Evolutionary conservation across 257 asterid genomes (phyloP).

Genomic region (Solanum pinnatisectum): DNA sequence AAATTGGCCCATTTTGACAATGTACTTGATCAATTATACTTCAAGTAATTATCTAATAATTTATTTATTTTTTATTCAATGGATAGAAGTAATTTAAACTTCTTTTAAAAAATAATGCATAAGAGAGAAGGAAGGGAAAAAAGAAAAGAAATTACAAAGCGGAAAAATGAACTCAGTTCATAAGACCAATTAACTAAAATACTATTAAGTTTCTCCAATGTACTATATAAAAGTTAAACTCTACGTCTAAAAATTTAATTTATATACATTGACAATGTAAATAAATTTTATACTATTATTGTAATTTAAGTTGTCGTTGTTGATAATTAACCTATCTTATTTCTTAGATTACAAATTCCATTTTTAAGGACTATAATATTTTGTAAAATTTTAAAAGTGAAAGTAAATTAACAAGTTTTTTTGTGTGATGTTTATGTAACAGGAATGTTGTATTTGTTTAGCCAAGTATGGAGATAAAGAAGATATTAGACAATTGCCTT

Average conservation of each 20-base stretch:
- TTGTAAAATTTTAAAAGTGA: background rate
- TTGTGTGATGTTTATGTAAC: background rate
- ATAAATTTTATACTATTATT: background rate
- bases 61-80: too few species aligned
- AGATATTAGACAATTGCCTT: slow-evolving; percentile 78
- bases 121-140: too few species aligned
- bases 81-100: too few species aligned
- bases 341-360: background rate
- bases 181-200: background rate
- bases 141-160: too few species aligned
- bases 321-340: background rate
- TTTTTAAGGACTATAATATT: background rate
- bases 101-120: too few species aligned
- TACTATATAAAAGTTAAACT: background rate
- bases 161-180: too few species aligned
- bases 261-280: background rate
- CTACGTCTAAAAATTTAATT: background rate
- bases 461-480: slow-evolving; percentile 73
- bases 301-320: background rate
- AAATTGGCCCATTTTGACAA: too few species aligned
- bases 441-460: slow-evolving; percentile 94
- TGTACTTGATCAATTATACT: too few species aligned
- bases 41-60: too few species aligned
- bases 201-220: background rate
- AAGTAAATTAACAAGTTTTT: background rate